Conservation (phyloP, 2,329 filamentous ascomycete species). For the Talaromyces sp. region DNA sequence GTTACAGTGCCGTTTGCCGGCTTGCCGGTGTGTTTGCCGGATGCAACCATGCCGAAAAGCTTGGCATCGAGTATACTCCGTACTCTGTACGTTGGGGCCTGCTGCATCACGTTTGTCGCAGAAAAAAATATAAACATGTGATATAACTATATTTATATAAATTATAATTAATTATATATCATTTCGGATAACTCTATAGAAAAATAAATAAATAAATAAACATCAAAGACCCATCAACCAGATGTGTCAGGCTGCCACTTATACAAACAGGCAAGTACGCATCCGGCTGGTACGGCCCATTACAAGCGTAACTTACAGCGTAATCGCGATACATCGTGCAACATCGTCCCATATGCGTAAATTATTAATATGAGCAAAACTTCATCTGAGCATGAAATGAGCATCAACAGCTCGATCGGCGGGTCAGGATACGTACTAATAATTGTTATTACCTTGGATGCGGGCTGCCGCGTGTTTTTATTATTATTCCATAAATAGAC, state of each 20-base stretch:
- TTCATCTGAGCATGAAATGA: neutral
- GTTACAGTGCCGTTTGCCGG: neutral
- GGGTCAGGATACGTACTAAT: neutral
- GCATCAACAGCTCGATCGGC: neutral
- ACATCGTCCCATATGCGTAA: neutral
- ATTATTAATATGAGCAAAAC: neutral
- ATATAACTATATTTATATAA: no score
- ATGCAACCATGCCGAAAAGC: neutral
- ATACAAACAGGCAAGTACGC: neutral
- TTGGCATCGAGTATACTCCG: neutral
- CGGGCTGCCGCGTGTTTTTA: neutral
- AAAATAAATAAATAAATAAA: neutral
- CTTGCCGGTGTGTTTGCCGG: neutral
- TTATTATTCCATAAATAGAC: neutral
- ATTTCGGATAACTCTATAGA: no score
- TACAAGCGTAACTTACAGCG: neutral
- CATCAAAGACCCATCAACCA: neutral
- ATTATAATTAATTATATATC: no score
- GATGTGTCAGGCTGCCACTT: no score
- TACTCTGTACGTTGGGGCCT: neutral
- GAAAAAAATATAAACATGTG: neutral
- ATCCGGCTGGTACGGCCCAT: neutral
- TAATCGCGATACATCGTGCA: neutral
- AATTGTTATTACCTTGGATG: neutral
- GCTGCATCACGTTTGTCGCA: no score